phyloP scores from a whole-genome alignment of 768 basidiomycete species.

The Podaxis sp. region DNA sequence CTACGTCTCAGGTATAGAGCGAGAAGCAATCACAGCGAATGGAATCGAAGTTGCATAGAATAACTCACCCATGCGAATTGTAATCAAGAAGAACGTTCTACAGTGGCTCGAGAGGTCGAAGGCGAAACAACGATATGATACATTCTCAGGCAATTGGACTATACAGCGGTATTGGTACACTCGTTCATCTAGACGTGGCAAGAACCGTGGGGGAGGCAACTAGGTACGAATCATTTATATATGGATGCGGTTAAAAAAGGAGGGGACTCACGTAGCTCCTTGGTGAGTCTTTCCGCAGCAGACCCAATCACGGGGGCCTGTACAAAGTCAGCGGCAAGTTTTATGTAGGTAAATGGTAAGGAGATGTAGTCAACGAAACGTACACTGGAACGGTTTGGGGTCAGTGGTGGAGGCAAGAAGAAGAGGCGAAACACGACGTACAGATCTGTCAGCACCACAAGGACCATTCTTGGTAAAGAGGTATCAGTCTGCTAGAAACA shows the following conservation, averaged over 20 bases:
- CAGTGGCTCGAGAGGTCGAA: background rate
- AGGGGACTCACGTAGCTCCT: background rate
- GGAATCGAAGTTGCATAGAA: background rate
- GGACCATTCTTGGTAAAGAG: background rate
- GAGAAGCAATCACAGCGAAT: no score
- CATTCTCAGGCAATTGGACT: background rate
- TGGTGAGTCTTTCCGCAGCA: conserved; percentile 9
- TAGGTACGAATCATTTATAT: background rate
- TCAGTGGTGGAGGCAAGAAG: background rate
- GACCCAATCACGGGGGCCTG: conserved; percentile 2
- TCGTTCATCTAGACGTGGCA: conserved; percentile 1
- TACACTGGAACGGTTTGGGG: background rate
- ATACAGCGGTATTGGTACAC: background rate
- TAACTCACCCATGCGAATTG: background rate
- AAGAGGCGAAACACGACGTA: background rate
- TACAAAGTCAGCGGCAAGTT: no score
- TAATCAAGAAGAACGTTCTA: background rate
- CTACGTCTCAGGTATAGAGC: background rate
- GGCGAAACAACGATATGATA: background rate
- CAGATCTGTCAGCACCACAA: conserved; percentile 5
- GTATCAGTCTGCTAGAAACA: background rate
- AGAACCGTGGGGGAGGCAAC: conserved; percentile 10
- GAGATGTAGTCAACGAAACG: background rate
- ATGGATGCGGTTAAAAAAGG: background rate
- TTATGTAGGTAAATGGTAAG: no score